Conservation (phyloP, 192 early-diverging fungal species). For the Rhizophagus sp. region DNA sequence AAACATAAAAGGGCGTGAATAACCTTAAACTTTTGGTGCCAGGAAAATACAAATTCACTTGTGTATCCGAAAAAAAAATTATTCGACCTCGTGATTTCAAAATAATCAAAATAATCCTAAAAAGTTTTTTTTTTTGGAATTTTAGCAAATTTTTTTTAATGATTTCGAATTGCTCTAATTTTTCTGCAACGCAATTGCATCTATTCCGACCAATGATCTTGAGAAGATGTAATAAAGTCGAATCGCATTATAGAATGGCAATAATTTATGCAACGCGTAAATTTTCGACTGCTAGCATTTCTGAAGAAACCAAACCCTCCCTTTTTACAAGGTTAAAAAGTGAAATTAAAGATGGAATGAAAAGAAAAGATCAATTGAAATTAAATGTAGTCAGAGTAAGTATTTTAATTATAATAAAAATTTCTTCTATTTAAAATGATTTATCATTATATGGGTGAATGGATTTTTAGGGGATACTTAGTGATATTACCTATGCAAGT, state of each 20-base stretch:
- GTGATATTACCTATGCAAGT: slow-evolving; percentile 23
- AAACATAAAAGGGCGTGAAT: too few relatives aligned
- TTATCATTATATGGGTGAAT: background rate
- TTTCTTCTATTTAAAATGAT: background rate
- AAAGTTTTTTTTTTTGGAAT: too few relatives aligned
- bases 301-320: background rate
- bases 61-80: too few relatives aligned
- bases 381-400: slow-evolving; percentile 43
- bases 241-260: background rate
- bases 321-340: slow-evolving; percentile 55
- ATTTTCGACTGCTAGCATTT: background rate
- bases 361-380: slow-evolving; percentile 63
- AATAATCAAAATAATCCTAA: too few relatives aligned
- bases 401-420: background rate
- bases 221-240: background rate
- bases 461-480: slow-evolving; percentile 12
- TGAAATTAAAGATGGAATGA: slow-evolving; percentile 84
- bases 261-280: background rate
- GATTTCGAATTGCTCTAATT: background rate
- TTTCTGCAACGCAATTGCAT: background rate
- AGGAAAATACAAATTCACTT: too few relatives aligned
- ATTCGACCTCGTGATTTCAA: too few relatives aligned
- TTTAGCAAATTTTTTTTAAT: background rate
- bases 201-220: background rate
- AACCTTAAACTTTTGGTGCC: too few relatives aligned